phyloP scores from a whole-genome alignment of 768 basidiomycete genomes.

The Suillus luteus region DNA sequence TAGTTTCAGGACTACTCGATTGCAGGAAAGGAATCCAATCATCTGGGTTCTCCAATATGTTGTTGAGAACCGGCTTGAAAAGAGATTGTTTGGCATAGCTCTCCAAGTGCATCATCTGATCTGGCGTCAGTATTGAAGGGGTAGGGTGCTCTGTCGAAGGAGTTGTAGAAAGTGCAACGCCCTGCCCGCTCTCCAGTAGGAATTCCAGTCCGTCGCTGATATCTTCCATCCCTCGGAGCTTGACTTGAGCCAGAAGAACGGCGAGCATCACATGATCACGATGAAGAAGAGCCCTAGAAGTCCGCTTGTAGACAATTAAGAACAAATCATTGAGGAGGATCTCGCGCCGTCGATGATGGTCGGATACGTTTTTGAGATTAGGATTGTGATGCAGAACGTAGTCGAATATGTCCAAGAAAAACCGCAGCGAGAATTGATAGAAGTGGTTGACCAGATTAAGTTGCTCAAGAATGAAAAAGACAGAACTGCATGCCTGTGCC shows the following conservation, averaged over 20 bases:
- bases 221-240: slow-evolving; percentile 77
- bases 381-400: slow-evolving; percentile 92
- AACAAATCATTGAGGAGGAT: slow-evolving; percentile 89
- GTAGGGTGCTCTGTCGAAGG: slow-evolving; percentile 40
- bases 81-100: slow-evolving; percentile 69
- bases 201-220: slow-evolving; percentile 87
- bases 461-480: slow-evolving; percentile 97
- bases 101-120: slow-evolving; percentile 70
- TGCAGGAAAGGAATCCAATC: slow-evolving; percentile 76
- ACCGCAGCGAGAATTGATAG: slow-evolving; percentile 96
- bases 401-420: slow-evolving; percentile 99
- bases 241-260: slow-evolving; percentile 87
- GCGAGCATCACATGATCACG: slow-evolving; percentile 91
- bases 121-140: slow-evolving; percentile 55
- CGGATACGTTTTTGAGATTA: slow-evolving; percentile 76
- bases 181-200: slow-evolving; percentile 86
- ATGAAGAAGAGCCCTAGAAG: slow-evolving; percentile 87
- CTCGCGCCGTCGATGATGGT: slow-evolving; percentile 70
- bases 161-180: slow-evolving; percentile 39
- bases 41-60: slow-evolving; percentile 60
- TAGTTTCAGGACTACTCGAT: slow-evolving; percentile 63
- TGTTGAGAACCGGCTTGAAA: slow-evolving; percentile 74
- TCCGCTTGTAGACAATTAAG: slow-evolving; percentile 83
- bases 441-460: slow-evolving; percentile 94
- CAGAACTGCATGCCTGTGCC: slow-evolving; percentile 93